Percentiles rank a stretch among this genome's conserved stretches.
Conservation (phyloP, 768 basidiomycete genomes). For the Serpula lacrymans region DNA sequence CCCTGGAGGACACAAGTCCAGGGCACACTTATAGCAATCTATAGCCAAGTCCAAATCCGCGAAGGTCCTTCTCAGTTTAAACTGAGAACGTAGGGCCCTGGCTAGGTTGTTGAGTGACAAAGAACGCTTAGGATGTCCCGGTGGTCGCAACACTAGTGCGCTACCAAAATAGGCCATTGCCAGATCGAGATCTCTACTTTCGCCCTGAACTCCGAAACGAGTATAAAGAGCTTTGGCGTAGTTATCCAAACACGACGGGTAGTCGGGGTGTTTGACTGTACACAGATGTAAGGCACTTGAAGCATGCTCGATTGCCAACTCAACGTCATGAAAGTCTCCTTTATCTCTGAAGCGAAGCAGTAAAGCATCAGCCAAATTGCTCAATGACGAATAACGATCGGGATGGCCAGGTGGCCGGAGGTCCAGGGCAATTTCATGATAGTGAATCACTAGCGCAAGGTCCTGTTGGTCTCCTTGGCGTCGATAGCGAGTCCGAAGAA, state of each 20-base stretch:
- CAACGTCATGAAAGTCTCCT: slow-evolving; percentile 13
- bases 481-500: slow-evolving; percentile 24
- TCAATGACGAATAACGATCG: slow-evolving; percentile 10
- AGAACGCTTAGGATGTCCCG: slow-evolving; percentile 8
- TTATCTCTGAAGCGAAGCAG: slow-evolving; percentile 7
- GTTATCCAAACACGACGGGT: slow-evolving; percentile 4
- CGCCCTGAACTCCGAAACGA: slow-evolving; percentile 9
- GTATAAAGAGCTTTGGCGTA: slow-evolving; percentile 4
- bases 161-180: slow-evolving; percentile 23
- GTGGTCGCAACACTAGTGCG: slow-evolving; percentile 6
- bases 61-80: not conserved
- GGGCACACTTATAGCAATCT: no score
- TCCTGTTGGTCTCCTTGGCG: slow-evolving; percentile 16
- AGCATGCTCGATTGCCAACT: slow-evolving; percentile 9
- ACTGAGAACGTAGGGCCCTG: slow-evolving; percentile 2
- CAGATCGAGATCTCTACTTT: slow-evolving; percentile 20
- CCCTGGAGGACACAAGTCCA: slow-evolving; percentile 1
- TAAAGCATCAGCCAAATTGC: slow-evolving; percentile 27
- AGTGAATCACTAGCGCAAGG: slow-evolving; percentile 23
- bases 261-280: slow-evolving; percentile 3
- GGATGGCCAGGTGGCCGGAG: slow-evolving; percentile 14
- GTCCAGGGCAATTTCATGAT: slow-evolving; percentile 17
- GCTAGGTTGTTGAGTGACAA: slow-evolving; percentile 7
- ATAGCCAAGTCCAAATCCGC: slow-evolving; percentile 13
- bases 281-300: slow-evolving; percentile 8